A percentile compares a stretch with the other conserved stretches of the same genome.
phyloP scores from a whole-genome alignment of 768 basidiomycete species.

The Mycena pura region DNA sequence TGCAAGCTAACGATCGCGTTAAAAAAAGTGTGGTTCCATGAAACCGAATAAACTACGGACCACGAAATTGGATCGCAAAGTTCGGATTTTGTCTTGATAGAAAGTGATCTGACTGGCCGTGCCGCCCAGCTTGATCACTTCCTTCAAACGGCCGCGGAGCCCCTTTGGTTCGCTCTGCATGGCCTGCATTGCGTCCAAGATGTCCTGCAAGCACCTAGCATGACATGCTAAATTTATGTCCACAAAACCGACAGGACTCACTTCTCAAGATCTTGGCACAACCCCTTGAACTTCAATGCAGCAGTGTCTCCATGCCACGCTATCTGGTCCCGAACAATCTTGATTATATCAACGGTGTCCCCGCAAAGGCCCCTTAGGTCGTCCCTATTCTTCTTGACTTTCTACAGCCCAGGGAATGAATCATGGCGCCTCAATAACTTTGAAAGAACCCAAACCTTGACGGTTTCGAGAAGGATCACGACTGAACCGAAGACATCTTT shows the following conservation, averaged over 20 bases:
- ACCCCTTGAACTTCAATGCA: not conserved
- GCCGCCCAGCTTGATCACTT: not conserved
- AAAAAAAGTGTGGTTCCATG: not conserved
- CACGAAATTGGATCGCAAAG: conserved; percentile 1
- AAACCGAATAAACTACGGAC: not conserved
- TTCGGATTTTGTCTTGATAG: not conserved
- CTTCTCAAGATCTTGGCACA: conserved; percentile 9
- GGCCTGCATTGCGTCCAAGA: not conserved
- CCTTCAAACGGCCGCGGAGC: not conserved
- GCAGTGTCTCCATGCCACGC: not conserved
- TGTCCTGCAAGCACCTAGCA: not conserved
- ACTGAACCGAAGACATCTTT: conserved; percentile 3
- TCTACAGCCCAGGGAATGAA: not conserved
- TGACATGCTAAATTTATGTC: not conserved
- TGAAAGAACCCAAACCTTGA: not conserved
- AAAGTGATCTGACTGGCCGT: not conserved
- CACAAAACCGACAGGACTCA: not conserved
- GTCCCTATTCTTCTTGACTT: conserved; percentile 13
- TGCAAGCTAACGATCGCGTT: not conserved
- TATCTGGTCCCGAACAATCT: conserved; percentile 6
- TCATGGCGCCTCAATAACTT: not conserved
- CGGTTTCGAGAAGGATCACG: not conserved
- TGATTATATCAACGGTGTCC: not conserved
- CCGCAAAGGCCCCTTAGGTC: conserved; percentile 9
- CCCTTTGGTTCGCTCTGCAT: not conserved